A percentile compares a stretch with the other conserved stretches of the same genome.
These are phyloP conservation scores for Mortierella hygrophila DNA, from an alignment of 192 early-diverging fungal species.

Conservation along the genomic window DNA sequence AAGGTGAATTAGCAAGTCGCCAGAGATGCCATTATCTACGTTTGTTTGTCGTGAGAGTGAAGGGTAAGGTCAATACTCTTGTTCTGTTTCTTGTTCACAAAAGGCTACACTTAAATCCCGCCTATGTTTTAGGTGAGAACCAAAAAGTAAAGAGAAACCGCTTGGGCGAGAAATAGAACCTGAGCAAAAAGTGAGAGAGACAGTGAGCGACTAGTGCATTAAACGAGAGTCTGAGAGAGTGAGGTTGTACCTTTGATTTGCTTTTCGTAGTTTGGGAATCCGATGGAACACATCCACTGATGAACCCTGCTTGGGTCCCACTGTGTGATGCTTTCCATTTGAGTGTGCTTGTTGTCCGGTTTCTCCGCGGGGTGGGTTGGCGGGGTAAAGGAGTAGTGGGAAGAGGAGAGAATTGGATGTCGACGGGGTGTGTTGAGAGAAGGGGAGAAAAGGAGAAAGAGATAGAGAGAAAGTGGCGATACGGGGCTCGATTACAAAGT, in stretches of 20 bases:
- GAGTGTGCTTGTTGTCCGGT: not conserved
- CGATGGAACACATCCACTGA: slow-evolving; percentile 67
- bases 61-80: not conserved
- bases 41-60: not conserved
- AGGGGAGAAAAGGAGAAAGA: not conserved
- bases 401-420: not conserved
- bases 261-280: slow-evolving; percentile 67
- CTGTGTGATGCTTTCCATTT: slow-evolving; percentile 65
- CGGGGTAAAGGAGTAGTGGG: not conserved
- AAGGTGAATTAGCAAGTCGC: slow-evolving; percentile 88
- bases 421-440: not conserved
- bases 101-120: no score
- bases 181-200: not conserved
- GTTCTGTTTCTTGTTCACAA: not conserved
- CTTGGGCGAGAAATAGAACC: not conserved
- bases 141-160: not conserved
- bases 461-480: slow-evolving; percentile 3
- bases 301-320: slow-evolving; percentile 70
- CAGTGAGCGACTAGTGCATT: no score
- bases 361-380: not conserved
- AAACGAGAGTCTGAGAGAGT: no score
- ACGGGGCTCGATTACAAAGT: not conserved
- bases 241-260: slow-evolving; percentile 63
- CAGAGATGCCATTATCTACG: slow-evolving; percentile 90
- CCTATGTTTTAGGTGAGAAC: not conserved